Evolutionary conservation across 352 stramenopile species (phyloP).

Genomic region (Globisporangium iwayamae): DNA sequence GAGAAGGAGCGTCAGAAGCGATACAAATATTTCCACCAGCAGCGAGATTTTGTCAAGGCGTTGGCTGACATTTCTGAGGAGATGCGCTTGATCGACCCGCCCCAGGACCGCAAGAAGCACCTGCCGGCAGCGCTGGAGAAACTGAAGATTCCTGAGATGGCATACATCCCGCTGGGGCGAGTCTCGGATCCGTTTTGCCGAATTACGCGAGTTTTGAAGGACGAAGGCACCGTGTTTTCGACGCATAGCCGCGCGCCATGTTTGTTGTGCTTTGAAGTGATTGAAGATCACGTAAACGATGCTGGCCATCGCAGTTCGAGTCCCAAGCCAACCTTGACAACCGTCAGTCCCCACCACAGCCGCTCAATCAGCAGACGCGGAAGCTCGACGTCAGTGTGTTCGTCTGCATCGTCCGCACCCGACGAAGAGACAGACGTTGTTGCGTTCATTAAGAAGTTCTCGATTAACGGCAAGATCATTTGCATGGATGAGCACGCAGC

Average conservation of each 20-base stretch:
- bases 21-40: slow-evolving; percentile 79
- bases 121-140: slow-evolving; percentile 40
- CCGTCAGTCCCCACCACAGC: slow-evolving; percentile 3
- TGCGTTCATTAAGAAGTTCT: slow-evolving; percentile 48
- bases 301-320: slow-evolving; percentile 34
- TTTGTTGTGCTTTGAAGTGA: slow-evolving; percentile 76
- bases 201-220: slow-evolving; percentile 56
- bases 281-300: slow-evolving; percentile 70
- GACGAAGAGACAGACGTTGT: slow-evolving; percentile 48
- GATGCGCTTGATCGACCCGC: slow-evolving; percentile 63
- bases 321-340: slow-evolving; percentile 6
- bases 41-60: slow-evolving; percentile 70
- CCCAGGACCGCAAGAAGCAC: slow-evolving; percentile 59
- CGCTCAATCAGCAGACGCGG: slow-evolving; percentile 1
- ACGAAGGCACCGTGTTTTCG: slow-evolving; percentile 82
- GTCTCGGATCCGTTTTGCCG: slow-evolving; percentile 68
- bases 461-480: slow-evolving; percentile 62
- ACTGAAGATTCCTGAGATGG: slow-evolving; percentile 60
- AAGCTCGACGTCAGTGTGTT: slow-evolving; percentile 21
- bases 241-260: slow-evolving; percentile 72
- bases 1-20: slow-evolving; percentile 72
- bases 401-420: slow-evolving; percentile 22
- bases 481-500: slow-evolving; percentile 30
- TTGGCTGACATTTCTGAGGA: slow-evolving; percentile 70
- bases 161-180: slow-evolving; percentile 69